Percentiles rank a stretch among this genome's conserved stretches.
Conservation (phyloP, 257 asterid genomes). For the Cordia subcordata region DNA sequence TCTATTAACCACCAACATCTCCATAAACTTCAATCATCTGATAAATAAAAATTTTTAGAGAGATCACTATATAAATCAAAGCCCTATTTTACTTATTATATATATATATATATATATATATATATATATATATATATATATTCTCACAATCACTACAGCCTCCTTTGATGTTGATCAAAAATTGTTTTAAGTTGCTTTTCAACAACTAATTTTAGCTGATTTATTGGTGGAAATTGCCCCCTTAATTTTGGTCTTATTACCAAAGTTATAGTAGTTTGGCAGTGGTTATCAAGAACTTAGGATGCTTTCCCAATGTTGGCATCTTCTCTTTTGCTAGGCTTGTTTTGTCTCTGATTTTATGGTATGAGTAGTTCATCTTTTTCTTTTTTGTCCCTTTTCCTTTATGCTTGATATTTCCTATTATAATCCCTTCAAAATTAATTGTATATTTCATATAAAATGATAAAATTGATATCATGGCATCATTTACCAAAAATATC, state of each 20-base stretch:
- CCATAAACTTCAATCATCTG: too few species aligned
- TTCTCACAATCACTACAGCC: too few species aligned
- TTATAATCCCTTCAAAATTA: background rate
- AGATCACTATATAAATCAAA: too few species aligned
- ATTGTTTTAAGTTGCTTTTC: too few species aligned
- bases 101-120: too few species aligned
- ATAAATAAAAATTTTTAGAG: too few species aligned
- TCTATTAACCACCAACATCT: too few species aligned
- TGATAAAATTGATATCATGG: conserved; percentile 3
- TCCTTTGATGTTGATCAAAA: too few species aligned
- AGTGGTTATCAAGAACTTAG: background rate
- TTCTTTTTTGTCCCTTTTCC: background rate
- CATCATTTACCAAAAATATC: too few species aligned
- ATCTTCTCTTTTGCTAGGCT: background rate
- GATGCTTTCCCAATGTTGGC: background rate
- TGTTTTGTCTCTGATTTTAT: background rate
- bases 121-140: too few species aligned
- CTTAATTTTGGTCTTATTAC: background rate
- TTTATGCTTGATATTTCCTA: background rate
- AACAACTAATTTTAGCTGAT: conserved; percentile 12
- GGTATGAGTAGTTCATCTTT: background rate
- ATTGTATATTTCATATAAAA: conserved; percentile 17
- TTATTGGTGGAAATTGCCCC: background rate
- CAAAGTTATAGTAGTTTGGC: background rate
- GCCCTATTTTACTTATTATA: too few species aligned